Evolutionary conservation across 1,284 basidiomycete genomes (phyloP), one percentile per base, ranked within the genome.

Genomic region (Cryptococcus hybrid): DNA sequence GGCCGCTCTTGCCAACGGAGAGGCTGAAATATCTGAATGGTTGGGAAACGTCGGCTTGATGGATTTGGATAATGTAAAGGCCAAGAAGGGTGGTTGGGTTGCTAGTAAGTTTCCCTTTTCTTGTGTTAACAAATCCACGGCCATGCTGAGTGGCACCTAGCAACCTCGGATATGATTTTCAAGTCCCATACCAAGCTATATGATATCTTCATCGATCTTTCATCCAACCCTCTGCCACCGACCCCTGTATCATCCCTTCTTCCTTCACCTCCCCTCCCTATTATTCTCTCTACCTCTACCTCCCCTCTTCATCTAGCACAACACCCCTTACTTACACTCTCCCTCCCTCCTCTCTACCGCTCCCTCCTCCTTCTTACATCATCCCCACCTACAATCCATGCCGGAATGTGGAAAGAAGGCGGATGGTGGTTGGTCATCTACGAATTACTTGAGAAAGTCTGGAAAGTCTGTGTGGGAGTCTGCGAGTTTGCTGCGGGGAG

Each of bases 201-300:
- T 61, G 74, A 76, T 58, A 52, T 76, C 47, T 73, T 70, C 55
- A 62, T 76, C 50, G 74, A 76, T 61, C 62, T 76, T n/a, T 73
- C 73, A 11, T 64, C 58, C 1, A 48, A 58, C 15, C 62, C 55
- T 4, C 52, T 54, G 1, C 43, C 57, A 11, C 55, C 54, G 11
- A 18, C 55, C n/a, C 42, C 54, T 52, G 13, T 5, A 15, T 38
- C 51, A 15, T 13, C 8, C 57, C 57, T 44, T 53, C 47, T 2
- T 61, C 50, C 47, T 58, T 51, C 15, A 43, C 51, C 11, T 47
- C 52, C 5, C 51, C 59, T 57, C 34, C 50, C 50, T 12, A 51
- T 42, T 35, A 50, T 62, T 11, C 35, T 47, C 11, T 56, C 60
- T 12, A 54, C 51, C 15, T 47, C 46, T 18, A 49, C 54, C 12